Base-by-base conservation (phyloP, 148 eudicot species). In the Silene conica region DNA sequence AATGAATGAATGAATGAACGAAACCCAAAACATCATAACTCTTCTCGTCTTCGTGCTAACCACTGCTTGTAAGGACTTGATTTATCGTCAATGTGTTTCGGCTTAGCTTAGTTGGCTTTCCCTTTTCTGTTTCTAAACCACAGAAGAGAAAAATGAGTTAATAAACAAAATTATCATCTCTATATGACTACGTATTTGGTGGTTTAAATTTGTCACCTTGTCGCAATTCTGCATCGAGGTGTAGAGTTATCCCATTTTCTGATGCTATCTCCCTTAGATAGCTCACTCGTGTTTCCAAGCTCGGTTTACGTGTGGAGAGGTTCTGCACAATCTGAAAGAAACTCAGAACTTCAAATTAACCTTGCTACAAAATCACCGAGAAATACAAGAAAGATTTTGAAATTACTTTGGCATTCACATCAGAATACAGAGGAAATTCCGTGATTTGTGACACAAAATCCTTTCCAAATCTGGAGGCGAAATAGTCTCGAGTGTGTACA, bases 321-420 rank as follows among this genome's bases (percentile, higher is more conserved):
- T 80, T 78, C 52, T 76, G 70, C 13, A 83, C 74, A 61, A 87
- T 80, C 91, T 87, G 67, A 9, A 52, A 22, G 41, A 69, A 74
- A 41, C n/a, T 7, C 54, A 71, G 14, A 69, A 13, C 19, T 6
- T 63, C 59, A 13, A 11, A 20, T 59, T 65, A 45, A 73, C 62
- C 60, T 67, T 43, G 43, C 43, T 22, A 7, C 1, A 1, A 41
- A 41, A 28, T 34, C 46, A 48, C 10, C 14, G 16, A 67, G 22
- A 5, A 52, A 6, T 19, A 72, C 31, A 57, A 9, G 54, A 67
- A 25, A 13, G 21, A 46, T 0, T 25, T 61, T 8, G 1, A 7
- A 5, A 34, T 58, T 80, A 87, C 93, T 86, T 81, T 76, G 3
- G 78, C 82, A 74, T 83, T 80, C 52, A 89, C 87, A 67, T 72